These are phyloP conservation scores for Acarospora socialis DNA, from an alignment of 2,329 filamentous ascomycete genomes.

Conservation along the genomic window DNA sequence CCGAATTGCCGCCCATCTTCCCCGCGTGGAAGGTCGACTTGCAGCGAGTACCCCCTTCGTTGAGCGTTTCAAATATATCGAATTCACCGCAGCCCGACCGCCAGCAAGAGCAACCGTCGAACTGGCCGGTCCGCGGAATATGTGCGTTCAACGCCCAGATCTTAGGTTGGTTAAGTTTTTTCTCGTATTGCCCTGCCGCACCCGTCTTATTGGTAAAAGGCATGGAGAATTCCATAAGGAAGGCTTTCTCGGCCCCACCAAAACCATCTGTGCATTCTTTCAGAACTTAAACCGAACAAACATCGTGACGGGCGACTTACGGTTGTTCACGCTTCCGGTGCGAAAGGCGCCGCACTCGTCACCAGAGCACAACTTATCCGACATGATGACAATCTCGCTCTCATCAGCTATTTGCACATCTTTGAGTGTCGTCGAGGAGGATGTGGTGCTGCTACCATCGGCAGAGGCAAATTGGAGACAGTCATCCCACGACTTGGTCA, in stretches of 20 bases:
- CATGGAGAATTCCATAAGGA: conserved; percentile 63
- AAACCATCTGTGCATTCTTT: conserved; percentile 42
- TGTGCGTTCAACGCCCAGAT: conserved; percentile 63
- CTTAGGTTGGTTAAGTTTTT: conserved; percentile 65
- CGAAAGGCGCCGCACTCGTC: conserved; percentile 34
- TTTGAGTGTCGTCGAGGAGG: conserved; percentile 35
- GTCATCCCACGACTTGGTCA: conserved; percentile 44
- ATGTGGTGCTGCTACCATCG: conserved; percentile 32
- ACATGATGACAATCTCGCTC: conserved; percentile 38
- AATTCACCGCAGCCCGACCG: conserved; percentile 55
- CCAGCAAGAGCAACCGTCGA: conserved; percentile 62
- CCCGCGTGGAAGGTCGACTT: conserved; percentile 54
- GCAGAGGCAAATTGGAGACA: conserved; percentile 42
- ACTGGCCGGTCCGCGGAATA: conserved; percentile 57
- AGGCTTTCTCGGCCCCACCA: conserved; percentile 53
- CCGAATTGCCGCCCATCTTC: conserved; percentile 49
- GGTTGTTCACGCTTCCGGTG: conserved; percentile 36
- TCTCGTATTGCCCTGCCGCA: conserved; percentile 38
- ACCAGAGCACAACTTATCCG: conserved; percentile 33
- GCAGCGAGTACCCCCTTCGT: conserved; percentile 47
- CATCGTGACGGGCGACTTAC: conserved; percentile 21
- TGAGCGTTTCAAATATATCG: conserved; percentile 60
- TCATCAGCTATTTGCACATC: conserved; percentile 36
- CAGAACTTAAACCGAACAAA: too few relatives aligned
- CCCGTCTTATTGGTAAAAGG: conserved; percentile 39